phyloP scores from a whole-genome alignment of 2,329 filamentous ascomycete genomes.

The Talaromyces sp. region DNA sequence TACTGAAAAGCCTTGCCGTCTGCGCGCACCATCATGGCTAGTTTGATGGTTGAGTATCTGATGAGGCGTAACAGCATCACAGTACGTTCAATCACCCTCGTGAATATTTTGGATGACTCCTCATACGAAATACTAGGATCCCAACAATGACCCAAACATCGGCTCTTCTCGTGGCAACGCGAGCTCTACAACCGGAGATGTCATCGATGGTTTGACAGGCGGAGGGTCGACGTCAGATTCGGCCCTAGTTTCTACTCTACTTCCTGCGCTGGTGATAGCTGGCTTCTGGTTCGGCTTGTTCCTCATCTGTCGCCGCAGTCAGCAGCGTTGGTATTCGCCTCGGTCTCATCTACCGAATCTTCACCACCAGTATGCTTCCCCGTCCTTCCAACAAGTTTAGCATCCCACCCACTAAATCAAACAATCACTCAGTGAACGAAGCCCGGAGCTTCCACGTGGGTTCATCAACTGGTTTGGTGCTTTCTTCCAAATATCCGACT shows the following conservation, averaged over 20 bases:
- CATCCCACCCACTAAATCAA: too few species aligned
- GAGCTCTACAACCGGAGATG: constrained; percentile 33
- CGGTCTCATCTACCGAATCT: constrained; percentile 42
- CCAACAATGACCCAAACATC: constrained; percentile 40
- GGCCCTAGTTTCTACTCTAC: constrained; percentile 47
- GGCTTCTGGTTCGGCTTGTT: constrained; percentile 45
- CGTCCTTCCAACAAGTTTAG: too few species aligned
- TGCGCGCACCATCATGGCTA: constrained; percentile 15
- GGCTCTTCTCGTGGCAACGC: constrained; percentile 40
- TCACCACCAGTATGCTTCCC: constrained; percentile 36
- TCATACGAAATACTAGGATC: constrained; percentile 26
- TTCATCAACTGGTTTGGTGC: constrained; percentile 54
- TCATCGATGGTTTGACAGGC: constrained; percentile 26
- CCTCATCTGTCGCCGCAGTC: constrained; percentile 44
- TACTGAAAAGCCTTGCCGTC: background rate
- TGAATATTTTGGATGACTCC: background rate
- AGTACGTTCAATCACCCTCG: background rate
- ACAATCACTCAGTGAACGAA: constrained; percentile 48
- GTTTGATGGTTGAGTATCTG: background rate
- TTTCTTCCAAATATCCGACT: constrained; percentile 60
- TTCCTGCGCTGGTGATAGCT: constrained; percentile 46
- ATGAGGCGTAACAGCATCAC: constrained; percentile 12
- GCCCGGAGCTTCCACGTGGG: constrained; percentile 45
- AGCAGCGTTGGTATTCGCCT: constrained; percentile 46
- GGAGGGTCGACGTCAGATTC: constrained; percentile 49